Conservation (phyloP, 345 rosid species). For the Hibiscus tridactylites region DNA sequence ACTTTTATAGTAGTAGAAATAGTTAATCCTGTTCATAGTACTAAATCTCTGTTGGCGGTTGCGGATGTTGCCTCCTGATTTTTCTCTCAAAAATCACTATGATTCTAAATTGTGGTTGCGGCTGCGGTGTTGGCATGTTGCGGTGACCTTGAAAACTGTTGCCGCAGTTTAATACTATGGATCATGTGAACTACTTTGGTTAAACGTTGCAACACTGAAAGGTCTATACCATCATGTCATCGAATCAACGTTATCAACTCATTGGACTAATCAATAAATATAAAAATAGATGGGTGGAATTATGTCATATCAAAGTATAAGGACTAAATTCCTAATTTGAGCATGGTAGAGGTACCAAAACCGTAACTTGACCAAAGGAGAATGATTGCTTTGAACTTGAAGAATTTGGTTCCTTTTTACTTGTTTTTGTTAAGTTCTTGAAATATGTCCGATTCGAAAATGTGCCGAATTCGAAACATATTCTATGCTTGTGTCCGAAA, state of each 20-base stretch:
- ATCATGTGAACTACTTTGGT: background rate
- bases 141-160: too few relatives aligned
- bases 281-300: background rate
- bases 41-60: too few relatives aligned
- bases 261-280: too few relatives aligned
- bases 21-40: background rate
- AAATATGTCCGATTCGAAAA: background rate
- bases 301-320: background rate
- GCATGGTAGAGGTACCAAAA: background rate
- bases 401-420: background rate
- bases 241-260: too few relatives aligned
- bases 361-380: background rate
- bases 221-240: too few relatives aligned
- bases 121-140: too few relatives aligned
- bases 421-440: background rate
- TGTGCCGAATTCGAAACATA: too few relatives aligned
- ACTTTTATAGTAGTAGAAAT: background rate
- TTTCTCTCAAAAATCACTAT: too few relatives aligned
- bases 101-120: too few relatives aligned
- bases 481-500: background rate
- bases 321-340: background rate
- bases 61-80: too few relatives aligned
- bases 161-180: too few relatives aligned
- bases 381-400: background rate
- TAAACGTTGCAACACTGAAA: background rate